Evolutionary conservation across 2,329 filamentous ascomycete species (phyloP).

Genomic region (Fusarium udum): DNA sequence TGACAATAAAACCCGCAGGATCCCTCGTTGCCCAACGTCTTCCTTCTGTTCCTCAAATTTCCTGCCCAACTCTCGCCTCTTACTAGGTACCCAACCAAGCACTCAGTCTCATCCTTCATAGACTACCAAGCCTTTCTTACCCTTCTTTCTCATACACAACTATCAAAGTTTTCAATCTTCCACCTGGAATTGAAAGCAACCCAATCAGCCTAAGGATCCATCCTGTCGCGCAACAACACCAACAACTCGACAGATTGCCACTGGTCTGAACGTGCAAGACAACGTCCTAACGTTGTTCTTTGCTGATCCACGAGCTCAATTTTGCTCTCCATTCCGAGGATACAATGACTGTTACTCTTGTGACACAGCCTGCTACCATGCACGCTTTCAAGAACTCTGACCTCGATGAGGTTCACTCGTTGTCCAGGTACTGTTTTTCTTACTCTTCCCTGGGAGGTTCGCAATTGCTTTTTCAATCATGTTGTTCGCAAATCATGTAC

Average conservation of each 20-base stretch:
- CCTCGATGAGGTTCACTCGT: conserved; percentile 68
- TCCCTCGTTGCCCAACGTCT: conserved; percentile 55
- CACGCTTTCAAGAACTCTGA: conserved; percentile 63
- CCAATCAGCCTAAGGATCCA: conserved; percentile 42
- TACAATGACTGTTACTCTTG: conserved; percentile 60
- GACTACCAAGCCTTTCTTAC: conserved; percentile 37
- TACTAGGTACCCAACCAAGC: conserved; percentile 53
- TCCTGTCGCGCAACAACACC: conserved; percentile 44
- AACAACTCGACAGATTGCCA: conserved; percentile 41
- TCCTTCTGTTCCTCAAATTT: conserved; percentile 46
- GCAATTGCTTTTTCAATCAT: conserved; percentile 48
- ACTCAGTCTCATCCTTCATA: conserved; percentile 39
- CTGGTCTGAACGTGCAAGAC: conserved; percentile 42
- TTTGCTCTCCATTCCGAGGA: conserved; percentile 50
- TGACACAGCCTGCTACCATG: conserved; percentile 61
- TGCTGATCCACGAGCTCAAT: conserved; percentile 44
- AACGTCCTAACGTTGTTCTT: conserved; percentile 44
- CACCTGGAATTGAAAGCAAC: conserved; percentile 37
- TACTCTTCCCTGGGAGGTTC: conserved; percentile 55
- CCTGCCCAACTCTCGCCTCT: conserved; percentile 48
- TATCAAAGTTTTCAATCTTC: conserved; percentile 33
- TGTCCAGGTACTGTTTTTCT: conserved; percentile 70
- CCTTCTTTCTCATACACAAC: conserved; percentile 32
- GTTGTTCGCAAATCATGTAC: conserved; percentile 46
- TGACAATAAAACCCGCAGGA: conserved; percentile 61